Evolutionary conservation across 305 asterid genomes (phyloP), one percentile per base, ranked within the genome.

Genomic region (Fraxinus dipetala): DNA sequence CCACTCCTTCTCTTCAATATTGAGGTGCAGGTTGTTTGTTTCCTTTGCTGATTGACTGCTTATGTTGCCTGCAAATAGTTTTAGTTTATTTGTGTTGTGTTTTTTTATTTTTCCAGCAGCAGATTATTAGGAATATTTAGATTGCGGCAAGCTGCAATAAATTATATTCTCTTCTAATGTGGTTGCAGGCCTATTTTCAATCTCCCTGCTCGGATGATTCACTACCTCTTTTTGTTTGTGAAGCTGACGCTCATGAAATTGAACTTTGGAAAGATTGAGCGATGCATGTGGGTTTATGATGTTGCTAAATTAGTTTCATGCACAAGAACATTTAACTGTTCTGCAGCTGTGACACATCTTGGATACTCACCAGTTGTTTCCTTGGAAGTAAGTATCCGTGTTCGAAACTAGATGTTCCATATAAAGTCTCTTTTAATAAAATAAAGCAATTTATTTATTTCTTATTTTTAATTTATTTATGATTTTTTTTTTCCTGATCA

Each of bases 331-430:
- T 93, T 93, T 86, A 88, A 84, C 85, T 94, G 95, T 90, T 87
- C 92, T 38, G 92, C 94, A 48, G 96, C 97, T 83, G 89, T 88
- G 88, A 89, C 89, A 45, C 87, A 88, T 81, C 88, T 94, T 84
- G 87, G 89, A 45, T 94, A 94, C 85, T 88, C 93, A n/a, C 97
- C 97, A 77, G 63, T 93, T 84, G 91, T 93, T 83, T 84, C 97
- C 51, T 51, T 89, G 83, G 90, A 92, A 89, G 98, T 94, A 86
- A 79, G 90, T 75, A 65, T 80, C 28, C 13, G 22, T 22, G 31
- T 61, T 30, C 73, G 61, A 73, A 43, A 72, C 81, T 59, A 34
- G 56, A 35, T 79, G 35, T 79, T 74, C 67, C 82, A n/a, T 59
- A 67, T 26, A 14, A 30, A 67, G 8, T 11, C 75, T 61, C 38